These are phyloP conservation scores for Leishmania lainsoni DNA, from an alignment of 208 protist genomes.

Conservation along the genomic window DNA sequence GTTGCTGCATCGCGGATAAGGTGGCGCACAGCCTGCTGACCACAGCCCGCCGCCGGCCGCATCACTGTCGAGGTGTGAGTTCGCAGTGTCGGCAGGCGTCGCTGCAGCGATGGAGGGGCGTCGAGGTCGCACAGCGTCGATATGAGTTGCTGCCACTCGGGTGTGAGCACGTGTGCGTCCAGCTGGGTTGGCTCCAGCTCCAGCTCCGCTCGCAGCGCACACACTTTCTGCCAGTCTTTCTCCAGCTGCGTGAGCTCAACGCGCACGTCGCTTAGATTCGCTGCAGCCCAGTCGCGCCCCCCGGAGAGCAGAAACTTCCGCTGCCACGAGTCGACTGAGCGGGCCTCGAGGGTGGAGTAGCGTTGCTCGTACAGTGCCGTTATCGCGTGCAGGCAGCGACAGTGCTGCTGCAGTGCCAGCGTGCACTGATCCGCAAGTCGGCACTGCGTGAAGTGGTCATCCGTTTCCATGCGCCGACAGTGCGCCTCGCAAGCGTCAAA, in stretches of 20 bases:
- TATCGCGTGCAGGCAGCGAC: constrained; percentile 62
- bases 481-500: constrained; percentile 63
- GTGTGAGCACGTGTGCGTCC: constrained; percentile 3
- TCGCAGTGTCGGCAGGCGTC: constrained; percentile 27
- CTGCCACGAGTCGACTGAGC: constrained; percentile 47
- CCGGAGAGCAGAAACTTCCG: constrained; percentile 66
- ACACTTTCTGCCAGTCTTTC: constrained; percentile 40
- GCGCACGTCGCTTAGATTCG: constrained; percentile 64
- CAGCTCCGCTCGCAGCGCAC: constrained; percentile 39
- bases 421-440: constrained; percentile 44
- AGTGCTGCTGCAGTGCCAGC: constrained; percentile 58
- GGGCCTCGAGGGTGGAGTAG: constrained; percentile 36
- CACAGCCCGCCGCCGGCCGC: constrained; percentile 14
- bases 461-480: constrained; percentile 36
- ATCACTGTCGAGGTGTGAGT: constrained; percentile 1
- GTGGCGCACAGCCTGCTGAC: constrained; percentile 20
- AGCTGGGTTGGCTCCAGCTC: constrained; percentile 42
- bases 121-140: constrained; percentile 18
- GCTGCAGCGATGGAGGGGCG: constrained; percentile 26
- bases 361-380: constrained; percentile 60
- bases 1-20: constrained; percentile 4
- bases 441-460: constrained; percentile 65
- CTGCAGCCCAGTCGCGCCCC: constrained; percentile 64
- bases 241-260: constrained; percentile 50
- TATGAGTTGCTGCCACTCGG: constrained; percentile 14